Percentiles rank a stretch among this genome's conserved stretches.
Evolutionary conservation across 371 early-diverging fungal species (phyloP).

Genomic region (Cokeromyces recurvatus): DNA sequence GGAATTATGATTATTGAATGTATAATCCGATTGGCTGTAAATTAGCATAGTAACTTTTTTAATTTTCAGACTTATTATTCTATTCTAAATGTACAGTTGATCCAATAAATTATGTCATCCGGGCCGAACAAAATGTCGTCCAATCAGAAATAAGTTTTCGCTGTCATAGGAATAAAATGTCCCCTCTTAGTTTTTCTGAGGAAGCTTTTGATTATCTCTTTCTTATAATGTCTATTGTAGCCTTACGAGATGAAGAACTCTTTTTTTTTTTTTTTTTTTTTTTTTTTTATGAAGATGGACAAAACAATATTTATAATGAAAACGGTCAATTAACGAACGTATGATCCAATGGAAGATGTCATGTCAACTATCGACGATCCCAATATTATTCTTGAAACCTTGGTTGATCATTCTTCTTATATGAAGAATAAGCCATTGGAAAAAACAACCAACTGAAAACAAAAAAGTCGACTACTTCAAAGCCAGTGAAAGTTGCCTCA

Average conservation of each 20-base stretch:
- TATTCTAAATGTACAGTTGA: background rate
- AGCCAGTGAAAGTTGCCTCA: background rate
- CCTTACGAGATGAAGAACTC: conserved; percentile 10
- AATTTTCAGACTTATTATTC: no score
- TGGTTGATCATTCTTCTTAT: conserved; percentile 10
- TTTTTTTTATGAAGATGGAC: conserved; percentile 8
- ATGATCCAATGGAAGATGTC: conserved; percentile 12
- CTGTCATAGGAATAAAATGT: no score
- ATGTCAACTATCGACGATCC: conserved; percentile 15
- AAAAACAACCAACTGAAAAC: conserved; percentile 8
- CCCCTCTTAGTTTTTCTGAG: no score
- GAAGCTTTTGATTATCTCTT: conserved; percentile 18
- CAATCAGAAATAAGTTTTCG: no score
- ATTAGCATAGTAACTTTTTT: no score
- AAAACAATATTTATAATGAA: conserved; percentile 12
- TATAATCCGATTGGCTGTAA: no score
- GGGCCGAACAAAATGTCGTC: conserved; percentile 3
- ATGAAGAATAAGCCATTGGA: conserved; percentile 11
- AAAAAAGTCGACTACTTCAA: conserved; percentile 8
- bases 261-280: no score
- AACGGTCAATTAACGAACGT: conserved; percentile 10
- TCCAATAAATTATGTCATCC: background rate
- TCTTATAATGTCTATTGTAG: conserved; percentile 13
- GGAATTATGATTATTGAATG: no score
- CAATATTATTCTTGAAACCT: conserved; percentile 9